Evolutionary conservation across 331 rosid genomes (phyloP), one percentile per base, ranked within the genome.

Genomic region (Quercus lobata): DNA sequence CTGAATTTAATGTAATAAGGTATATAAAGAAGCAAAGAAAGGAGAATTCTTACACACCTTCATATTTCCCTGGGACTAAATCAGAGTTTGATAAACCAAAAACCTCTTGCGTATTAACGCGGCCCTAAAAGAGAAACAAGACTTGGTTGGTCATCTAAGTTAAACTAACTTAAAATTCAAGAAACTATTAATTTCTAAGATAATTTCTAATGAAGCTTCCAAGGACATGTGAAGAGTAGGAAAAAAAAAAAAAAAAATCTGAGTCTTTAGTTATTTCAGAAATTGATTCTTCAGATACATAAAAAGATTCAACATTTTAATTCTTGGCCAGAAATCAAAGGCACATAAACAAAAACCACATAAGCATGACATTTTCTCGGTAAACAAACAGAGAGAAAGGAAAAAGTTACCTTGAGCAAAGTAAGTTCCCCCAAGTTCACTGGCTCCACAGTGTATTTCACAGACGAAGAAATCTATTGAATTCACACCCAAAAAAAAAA

Each of bases 11-110:
- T 25, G 62, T 0, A 17, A 61, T 2, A 10, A 70, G 83, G 21
- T 19, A 56, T 66, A 72, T 66, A 72, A 77, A 66, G 78, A 76
- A 52, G 62, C 4, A 71, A 74, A 80, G 57, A 79, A 75, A 57
- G 73, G 74, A 74, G 21, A 82, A 63, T 41, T 29, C 76, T 52
- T 41, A 34, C 68, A 41, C 49, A 91, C 99, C 99, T 95, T 95
- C 99, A 76, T 95, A 95, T 87, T 91, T 90, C 52, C 99, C 98
- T 2, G 99, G 97, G 83, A 91, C 91, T 83, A 95, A 89, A 82
- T 95, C 98, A 1, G 97, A 92, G 89, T 95, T 93, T 63, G 96
- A 95, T 82, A 95, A 84, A 44, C 96, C 91, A 62, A 95, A 91
- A 79, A 93, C 96, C 46, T 95, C 92, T 84, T 82, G 89, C 19